Percentiles rank a stretch among this genome's conserved stretches.
phyloP scores from a whole-genome alignment of 306 rosid genomes.

The Cicer pinnatifidum region DNA sequence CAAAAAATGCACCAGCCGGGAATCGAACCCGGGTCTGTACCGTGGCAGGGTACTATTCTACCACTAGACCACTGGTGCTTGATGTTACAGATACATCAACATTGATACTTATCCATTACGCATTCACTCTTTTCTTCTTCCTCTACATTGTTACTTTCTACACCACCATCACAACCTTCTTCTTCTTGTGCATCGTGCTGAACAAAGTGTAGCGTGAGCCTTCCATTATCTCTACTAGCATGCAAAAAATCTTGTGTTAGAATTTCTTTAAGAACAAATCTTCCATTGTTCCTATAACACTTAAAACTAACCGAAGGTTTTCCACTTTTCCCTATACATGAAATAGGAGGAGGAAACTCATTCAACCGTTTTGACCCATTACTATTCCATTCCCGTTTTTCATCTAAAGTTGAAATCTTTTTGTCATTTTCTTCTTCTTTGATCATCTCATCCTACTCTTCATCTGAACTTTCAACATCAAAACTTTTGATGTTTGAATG shows the following conservation, averaged over 20 bases:
- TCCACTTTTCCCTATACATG: slow-evolving; percentile 71
- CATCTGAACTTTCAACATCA: slow-evolving; percentile 75
- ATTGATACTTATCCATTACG: neutral
- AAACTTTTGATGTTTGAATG: slow-evolving; percentile 52
- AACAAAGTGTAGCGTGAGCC: slow-evolving; percentile 69
- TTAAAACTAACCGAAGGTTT: slow-evolving; percentile 74
- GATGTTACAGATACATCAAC: accelerated
- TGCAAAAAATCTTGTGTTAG: slow-evolving; percentile 70
- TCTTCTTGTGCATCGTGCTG: slow-evolving; percentile 47
- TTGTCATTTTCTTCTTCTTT: neutral
- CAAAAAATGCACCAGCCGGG: slow-evolving; percentile 53
- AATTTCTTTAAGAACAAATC: slow-evolving; percentile 70
- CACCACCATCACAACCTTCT: neutral
- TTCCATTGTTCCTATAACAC: slow-evolving; percentile 70
- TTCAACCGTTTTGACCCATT: slow-evolving; percentile 46
- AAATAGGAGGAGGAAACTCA: slow-evolving; percentile 84
- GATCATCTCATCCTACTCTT: slow-evolving; percentile 57
- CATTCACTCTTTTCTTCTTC: slow-evolving; percentile 2
- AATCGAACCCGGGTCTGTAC: slow-evolving; percentile 63
- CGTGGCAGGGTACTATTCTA: slow-evolving; percentile 66
- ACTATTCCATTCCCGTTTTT: slow-evolving; percentile 39
- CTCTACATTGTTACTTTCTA: neutral
- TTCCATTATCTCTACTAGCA: slow-evolving; percentile 85
- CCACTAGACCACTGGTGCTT: slow-evolving; percentile 66
- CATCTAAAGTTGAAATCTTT: neutral